Conservation (phyloP, 371 early-diverging fungal genomes). For the Circinella umbellata region DNA sequence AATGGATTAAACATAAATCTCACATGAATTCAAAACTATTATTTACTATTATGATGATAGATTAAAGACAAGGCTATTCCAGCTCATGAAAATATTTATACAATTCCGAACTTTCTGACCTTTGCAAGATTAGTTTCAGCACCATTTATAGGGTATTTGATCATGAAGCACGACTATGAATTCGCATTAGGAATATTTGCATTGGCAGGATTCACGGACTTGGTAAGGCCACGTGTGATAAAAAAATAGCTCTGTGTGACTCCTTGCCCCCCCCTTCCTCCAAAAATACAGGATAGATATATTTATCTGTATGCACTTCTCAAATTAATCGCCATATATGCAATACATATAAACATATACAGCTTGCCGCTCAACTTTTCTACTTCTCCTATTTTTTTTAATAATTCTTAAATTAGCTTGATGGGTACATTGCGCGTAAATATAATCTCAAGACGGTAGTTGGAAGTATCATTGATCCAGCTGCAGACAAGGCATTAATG, state of each 20-base stretch:
- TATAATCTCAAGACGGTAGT: conserved; percentile 86
- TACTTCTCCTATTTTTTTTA: background rate
- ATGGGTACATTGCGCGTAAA: conserved; percentile 91
- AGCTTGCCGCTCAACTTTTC: no score
- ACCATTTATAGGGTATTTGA: conserved; percentile 89
- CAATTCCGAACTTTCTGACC: conserved; percentile 89
- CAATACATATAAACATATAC: no score
- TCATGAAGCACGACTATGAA: conserved; percentile 72
- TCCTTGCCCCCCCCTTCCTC: background rate
- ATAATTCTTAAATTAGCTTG: conserved; percentile 55
- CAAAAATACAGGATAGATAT: no score
- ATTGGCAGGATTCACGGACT: conserved; percentile 85
- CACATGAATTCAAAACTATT: background rate
- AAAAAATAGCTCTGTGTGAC: background rate
- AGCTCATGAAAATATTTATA: conserved; percentile 82
- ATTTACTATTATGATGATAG: conserved; percentile 18
- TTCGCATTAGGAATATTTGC: conserved; percentile 77
- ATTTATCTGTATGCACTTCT: no score
- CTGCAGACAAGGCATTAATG: conserved; percentile 97
- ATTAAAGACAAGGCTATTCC: conserved; percentile 32
- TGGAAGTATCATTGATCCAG: conserved; percentile 94
- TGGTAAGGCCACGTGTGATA: conserved; percentile 47
- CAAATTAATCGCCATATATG: no score
- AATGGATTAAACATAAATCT: background rate
- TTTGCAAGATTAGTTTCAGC: conserved; percentile 75